These are phyloP conservation scores for Ramalina intermedia DNA, from an alignment of 495 filamentous ascomycete genomes.

Conservation along the genomic window DNA sequence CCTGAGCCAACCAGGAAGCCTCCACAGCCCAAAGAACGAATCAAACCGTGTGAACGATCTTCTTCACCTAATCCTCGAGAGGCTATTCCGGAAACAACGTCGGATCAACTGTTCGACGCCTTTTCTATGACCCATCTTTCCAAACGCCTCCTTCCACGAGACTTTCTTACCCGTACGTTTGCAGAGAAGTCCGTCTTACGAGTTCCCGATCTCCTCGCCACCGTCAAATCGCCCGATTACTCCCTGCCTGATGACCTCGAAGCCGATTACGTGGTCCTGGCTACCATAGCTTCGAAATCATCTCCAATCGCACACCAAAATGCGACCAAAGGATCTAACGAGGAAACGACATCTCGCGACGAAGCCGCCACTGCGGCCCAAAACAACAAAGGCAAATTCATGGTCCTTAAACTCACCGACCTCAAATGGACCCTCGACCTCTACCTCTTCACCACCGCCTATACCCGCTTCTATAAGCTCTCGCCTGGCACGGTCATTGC, in stretches of 20 bases:
- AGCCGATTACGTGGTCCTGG: constrained; percentile 75
- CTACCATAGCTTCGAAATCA: constrained; percentile 75
- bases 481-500: constrained; percentile 76
- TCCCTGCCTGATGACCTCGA: constrained; percentile 76
- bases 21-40: background rate
- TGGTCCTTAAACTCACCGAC: constrained; percentile 79
- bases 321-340: constrained; percentile 28
- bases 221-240: constrained; percentile 72
- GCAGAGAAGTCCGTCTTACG: constrained; percentile 54
- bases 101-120: constrained; percentile 52
- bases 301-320: constrained; percentile 55
- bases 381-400: constrained; percentile 61
- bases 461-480: constrained; percentile 82
- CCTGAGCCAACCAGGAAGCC: constrained; percentile 3
- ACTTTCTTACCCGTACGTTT: constrained; percentile 58
- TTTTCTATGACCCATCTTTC: constrained; percentile 77
- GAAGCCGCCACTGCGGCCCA: constrained; percentile 39
- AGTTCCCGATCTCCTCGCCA: constrained; percentile 69
- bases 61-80: background rate
- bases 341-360: constrained; percentile 14
- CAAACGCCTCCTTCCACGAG: constrained; percentile 74
- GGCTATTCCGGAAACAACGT: background rate
- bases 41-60: background rate
- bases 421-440: constrained; percentile 83
- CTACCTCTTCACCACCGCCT: constrained; percentile 82